A percentile compares a stretch with the other conserved stretches of the same genome.
These are phyloP conservation scores for Sanghuangporus sanghuang DNA, from an alignment of 1,284 basidiomycete species.

Conservation along the genomic window DNA sequence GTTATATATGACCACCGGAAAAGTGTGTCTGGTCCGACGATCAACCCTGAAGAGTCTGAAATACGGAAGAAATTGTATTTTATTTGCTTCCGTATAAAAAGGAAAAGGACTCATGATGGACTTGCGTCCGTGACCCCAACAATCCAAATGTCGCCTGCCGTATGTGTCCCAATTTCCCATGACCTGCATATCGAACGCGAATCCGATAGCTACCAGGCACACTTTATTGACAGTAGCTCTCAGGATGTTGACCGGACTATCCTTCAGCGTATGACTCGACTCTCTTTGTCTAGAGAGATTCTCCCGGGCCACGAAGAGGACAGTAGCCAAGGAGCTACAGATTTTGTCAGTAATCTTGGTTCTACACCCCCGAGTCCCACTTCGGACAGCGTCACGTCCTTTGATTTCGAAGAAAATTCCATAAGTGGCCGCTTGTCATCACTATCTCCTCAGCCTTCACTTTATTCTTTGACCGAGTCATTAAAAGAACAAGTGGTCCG, in stretches of 20 bases:
- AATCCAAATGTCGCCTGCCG: not conserved
- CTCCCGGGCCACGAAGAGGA: not conserved
- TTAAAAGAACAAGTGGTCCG: constrained; percentile 52
- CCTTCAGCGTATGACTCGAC: not conserved
- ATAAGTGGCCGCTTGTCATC: constrained; percentile 39
- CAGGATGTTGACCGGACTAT: not conserved
- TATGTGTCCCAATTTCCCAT: too few relatives aligned
- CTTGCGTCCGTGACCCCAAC: not conserved
- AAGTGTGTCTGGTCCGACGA: not conserved
- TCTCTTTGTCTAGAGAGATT: not conserved
- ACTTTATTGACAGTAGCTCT: too few relatives aligned
- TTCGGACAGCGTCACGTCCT: constrained; percentile 38
- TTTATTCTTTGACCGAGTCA: constrained; percentile 61
- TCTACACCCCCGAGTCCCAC: constrained; percentile 36
- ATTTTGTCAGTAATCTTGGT: constrained; percentile 24
- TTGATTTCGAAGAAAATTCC: constrained; percentile 26
- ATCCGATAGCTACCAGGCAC: not conserved
- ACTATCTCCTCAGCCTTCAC: constrained; percentile 58
- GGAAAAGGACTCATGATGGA: not conserved
- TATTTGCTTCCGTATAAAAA: not conserved
- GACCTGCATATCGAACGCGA: not conserved
- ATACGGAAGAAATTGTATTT: not conserved
- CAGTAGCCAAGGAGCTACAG: constrained; percentile 13
- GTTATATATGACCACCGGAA: not conserved
- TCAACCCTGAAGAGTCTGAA: not conserved